Percentiles rank a stretch among this genome's conserved stretches.
Conservation (phyloP, 805 yeast species). For the Maudiozyma bulderi region DNA sequence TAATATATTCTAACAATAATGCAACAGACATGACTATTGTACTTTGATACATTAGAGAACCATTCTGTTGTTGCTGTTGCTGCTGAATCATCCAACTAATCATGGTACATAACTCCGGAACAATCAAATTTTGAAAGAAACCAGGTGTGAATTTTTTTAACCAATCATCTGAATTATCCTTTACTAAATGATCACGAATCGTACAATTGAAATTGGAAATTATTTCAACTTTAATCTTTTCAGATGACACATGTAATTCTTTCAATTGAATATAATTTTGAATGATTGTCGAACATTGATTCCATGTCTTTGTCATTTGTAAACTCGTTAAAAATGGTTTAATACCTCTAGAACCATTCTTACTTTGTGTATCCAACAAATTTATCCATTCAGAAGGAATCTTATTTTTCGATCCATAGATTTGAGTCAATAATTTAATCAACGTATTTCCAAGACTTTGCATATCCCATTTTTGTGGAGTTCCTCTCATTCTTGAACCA, state of each 20-base stretch:
- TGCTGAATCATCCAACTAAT: conserved; percentile 4
- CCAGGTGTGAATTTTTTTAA: conserved; percentile 23
- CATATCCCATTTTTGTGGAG: not conserved
- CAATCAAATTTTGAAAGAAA: conserved; percentile 46
- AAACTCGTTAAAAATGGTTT: conserved; percentile 1
- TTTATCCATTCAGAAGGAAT: conserved; percentile 33
- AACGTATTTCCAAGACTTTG: conserved; percentile 21
- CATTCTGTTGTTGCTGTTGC: not conserved
- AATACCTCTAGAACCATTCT: not conserved
- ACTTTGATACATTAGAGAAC: not conserved
- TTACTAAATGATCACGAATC: not conserved
- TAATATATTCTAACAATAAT: conserved; percentile 24
- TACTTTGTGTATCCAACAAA: conserved; percentile 4
- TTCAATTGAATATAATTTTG: conserved; percentile 38
- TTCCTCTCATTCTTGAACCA: not conserved
- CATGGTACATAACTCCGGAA: conserved; percentile 51
- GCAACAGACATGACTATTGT: conserved; percentile 24
- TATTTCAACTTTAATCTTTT: conserved; percentile 41
- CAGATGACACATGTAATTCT: conserved; percentile 44
- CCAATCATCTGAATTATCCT: not conserved
- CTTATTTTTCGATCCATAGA: conserved; percentile 11
- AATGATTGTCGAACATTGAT: conserved; percentile 11
- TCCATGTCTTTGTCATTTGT: conserved; percentile 15
- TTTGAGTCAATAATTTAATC: conserved; percentile 31
- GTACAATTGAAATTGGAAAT: conserved; percentile 12